Conservation (phyloP, 2,329 filamentous ascomycete genomes). For the Cadophora malorum region DNA sequence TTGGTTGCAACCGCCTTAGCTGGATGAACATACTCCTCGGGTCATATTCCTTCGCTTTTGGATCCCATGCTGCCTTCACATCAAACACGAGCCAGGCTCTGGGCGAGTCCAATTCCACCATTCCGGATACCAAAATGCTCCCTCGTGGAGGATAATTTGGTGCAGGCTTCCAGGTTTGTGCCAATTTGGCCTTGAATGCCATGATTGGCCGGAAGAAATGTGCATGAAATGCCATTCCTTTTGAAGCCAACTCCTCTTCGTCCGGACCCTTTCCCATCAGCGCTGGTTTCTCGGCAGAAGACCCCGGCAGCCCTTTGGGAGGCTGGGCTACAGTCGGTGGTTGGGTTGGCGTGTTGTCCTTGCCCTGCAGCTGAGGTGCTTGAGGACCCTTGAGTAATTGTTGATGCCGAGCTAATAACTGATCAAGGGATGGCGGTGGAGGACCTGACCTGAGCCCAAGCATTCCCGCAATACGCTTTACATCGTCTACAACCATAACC, state of each 20-base stretch:
- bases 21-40: conserved; percentile 46
- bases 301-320: conserved; percentile 27
- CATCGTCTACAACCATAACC: conserved; percentile 53
- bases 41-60: conserved; percentile 53
- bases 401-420: conserved; percentile 38
- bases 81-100: conserved; percentile 57
- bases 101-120: conserved; percentile 59
- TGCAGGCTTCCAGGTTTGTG: conserved; percentile 55
- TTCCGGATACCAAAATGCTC: conserved; percentile 58
- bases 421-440: conserved; percentile 35
- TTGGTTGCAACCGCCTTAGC: conserved; percentile 54
- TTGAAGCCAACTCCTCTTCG: conserved; percentile 20
- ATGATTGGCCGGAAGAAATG: conserved; percentile 39
- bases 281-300: conserved; percentile 21
- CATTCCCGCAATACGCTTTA: conserved; percentile 50
- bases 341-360: conserved; percentile 34
- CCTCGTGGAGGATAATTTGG: conserved; percentile 56
- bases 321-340: conserved; percentile 24
- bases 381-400: conserved; percentile 33
- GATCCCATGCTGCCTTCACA: conserved; percentile 61
- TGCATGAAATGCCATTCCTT: conserved; percentile 30
- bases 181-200: conserved; percentile 41
- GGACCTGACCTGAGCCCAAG: conserved; percentile 51
- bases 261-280: conserved; percentile 24
- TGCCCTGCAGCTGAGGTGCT: conserved; percentile 26